Evolutionary conservation across 345 rosid species (phyloP).

Genomic region (Noccaea caerulescens): DNA sequence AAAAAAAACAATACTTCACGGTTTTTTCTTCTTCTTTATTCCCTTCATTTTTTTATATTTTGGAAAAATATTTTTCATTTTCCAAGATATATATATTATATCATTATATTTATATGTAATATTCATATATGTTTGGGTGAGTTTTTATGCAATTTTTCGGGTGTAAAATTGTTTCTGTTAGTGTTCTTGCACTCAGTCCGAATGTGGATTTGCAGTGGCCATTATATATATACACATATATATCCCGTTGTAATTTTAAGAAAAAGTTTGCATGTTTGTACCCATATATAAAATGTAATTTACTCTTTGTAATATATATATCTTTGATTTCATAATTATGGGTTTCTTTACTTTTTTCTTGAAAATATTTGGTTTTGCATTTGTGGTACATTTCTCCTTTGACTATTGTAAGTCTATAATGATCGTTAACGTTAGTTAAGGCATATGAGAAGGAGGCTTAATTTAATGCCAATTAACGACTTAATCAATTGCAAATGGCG

Average conservation of each 20-base stretch:
- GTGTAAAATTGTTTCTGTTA: constrained; percentile 35
- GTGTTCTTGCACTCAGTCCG: constrained; percentile 53
- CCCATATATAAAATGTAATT: constrained; percentile 22
- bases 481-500: constrained; percentile 9
- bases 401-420: not conserved
- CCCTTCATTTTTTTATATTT: constrained; percentile 44
- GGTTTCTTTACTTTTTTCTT: not conserved
- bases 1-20: not conserved
- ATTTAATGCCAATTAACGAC: not conserved
- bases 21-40: constrained; percentile 35
- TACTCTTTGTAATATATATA: constrained; percentile 18
- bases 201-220: constrained; percentile 57
- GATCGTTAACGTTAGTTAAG: constrained; percentile 46
- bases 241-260: constrained; percentile 35
- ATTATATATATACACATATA: constrained; percentile 33
- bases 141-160: constrained; percentile 45
- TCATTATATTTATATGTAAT: constrained; percentile 33
- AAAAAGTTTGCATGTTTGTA: constrained; percentile 40
- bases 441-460: constrained; percentile 48
- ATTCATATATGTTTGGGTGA: constrained; percentile 37
- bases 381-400: constrained; percentile 14
- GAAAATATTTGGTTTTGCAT: not conserved
- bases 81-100: constrained; percentile 42
- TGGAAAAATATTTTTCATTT: constrained; percentile 48
- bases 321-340: not conserved